A percentile compares a stretch with the other conserved stretches of the same genome.
These are phyloP conservation scores for Trichomonascaceae sp. DNA, from an alignment of 1,139 yeast species.

Conservation along the genomic window DNA sequence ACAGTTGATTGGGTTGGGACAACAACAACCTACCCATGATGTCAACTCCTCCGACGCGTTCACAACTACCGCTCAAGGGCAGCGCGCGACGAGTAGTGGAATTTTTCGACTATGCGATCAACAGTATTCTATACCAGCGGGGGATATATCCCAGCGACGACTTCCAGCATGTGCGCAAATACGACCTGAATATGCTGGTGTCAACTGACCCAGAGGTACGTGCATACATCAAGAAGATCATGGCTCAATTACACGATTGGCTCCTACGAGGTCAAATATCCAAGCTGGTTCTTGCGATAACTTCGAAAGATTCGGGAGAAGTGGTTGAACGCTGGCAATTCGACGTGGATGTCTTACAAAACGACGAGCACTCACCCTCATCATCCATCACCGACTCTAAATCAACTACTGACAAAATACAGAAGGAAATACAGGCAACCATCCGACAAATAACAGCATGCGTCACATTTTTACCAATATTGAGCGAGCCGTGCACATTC, in stretches of 20 bases:
- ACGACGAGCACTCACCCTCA: slow-evolving; percentile 4
- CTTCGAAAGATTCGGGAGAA: slow-evolving; percentile 54
- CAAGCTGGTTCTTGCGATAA: slow-evolving; percentile 57
- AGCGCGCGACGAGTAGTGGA: slow-evolving; percentile 21
- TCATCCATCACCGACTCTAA: slow-evolving; percentile 6
- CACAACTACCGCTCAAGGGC: slow-evolving; percentile 13
- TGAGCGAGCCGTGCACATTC: slow-evolving; percentile 61
- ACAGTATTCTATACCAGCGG: slow-evolving; percentile 73
- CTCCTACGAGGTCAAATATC: slow-evolving; percentile 57
- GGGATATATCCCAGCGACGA: slow-evolving; percentile 88
- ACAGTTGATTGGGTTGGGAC: no score
- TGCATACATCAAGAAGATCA: slow-evolving; percentile 51
- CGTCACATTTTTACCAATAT: slow-evolving; percentile 69
- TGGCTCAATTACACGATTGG: slow-evolving; percentile 77
- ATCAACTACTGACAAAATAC: slow-evolving; percentile 33
- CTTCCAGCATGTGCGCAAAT: slow-evolving; percentile 65
- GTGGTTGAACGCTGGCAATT: slow-evolving; percentile 84
- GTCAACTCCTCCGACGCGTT: slow-evolving; percentile 16
- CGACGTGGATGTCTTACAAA: slow-evolving; percentile 36
- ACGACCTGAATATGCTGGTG: slow-evolving; percentile 64
- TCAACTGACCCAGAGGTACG: slow-evolving; percentile 69
- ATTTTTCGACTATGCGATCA: slow-evolving; percentile 71
- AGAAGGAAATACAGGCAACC: slow-evolving; percentile 68
- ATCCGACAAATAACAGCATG: slow-evolving; percentile 85
- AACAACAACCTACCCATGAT: slow-evolving; percentile 2